Base-by-base conservation (phyloP, 768 basidiomycete species). In the Amanita subjunquillea region DNA sequence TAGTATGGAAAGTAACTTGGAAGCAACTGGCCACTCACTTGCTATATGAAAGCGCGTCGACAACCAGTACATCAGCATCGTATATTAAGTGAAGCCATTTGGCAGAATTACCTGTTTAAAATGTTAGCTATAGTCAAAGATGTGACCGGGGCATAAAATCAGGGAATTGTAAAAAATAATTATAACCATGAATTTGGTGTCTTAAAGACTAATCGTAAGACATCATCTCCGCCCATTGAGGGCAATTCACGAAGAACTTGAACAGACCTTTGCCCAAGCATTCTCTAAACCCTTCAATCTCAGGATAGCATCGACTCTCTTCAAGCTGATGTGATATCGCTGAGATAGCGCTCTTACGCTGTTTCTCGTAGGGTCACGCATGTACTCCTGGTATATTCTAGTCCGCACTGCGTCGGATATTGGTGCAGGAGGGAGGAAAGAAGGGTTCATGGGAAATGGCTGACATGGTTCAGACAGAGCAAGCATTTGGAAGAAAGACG, bases 181-280 rank as follows among this genome's bases (percentile, higher is more conserved):
- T 80, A 71, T 80, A 88, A 89, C 85, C 87, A 88, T 78, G 69
- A 58, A 20, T 12, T 65, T 56, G 57, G 56, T 61, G 84, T 90
- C 90, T 90, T 84, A 67, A 91, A 91, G 89, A 94, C 90, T 93
- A 94, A 94, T 93, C 91, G 85, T 76, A 77, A 57, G 32, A 13
- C 48, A 50, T 50, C 48, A 50, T 40, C 12, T 50, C 27, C 15
- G 17, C 38, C 47, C 38, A 23, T 40, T 15, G n/a, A 27, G 23
- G 25, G 34, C n/a, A 40, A 17, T 46, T 40, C 4, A 30, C 58
- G 34, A 48, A 45, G 54, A 57, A 53, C 37, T 7, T 48, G 55
- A 36, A 72, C 79, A 61, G 61, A 86, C 88, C 85, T 87, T 79
- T 62, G 71, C 68, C 85, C 82, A 87, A 49, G 74, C 68, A 48